Conservation (phyloP, 192 early-diverging fungal genomes). For the Haplosporangium gracile region DNA sequence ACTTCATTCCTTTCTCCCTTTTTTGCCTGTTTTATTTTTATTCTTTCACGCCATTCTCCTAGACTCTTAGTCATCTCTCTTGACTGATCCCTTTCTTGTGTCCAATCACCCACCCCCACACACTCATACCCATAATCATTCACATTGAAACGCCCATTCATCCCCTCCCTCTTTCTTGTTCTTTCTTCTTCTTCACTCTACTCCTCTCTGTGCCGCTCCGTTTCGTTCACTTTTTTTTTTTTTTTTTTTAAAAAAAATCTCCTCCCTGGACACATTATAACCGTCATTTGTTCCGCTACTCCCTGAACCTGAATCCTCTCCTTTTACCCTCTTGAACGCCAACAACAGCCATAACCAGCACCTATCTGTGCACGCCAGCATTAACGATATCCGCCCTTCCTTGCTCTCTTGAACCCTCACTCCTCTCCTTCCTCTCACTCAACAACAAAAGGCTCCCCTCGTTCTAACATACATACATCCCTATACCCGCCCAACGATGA, state of each 20-base stretch:
- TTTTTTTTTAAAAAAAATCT: too few relatives aligned
- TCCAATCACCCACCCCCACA: neutral
- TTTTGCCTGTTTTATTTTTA: neutral
- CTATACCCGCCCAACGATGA: neutral
- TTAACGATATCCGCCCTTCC: too few relatives aligned
- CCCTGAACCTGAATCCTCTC: neutral
- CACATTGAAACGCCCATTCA: neutral
- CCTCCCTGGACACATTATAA: neutral
- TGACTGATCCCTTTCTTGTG: neutral
- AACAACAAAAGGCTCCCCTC: neutral
- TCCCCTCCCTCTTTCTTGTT: neutral
- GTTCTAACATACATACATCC: neutral
- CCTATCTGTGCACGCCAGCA: too few relatives aligned
- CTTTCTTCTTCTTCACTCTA: neutral
- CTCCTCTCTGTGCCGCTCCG: neutral
- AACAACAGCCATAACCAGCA: too few relatives aligned
- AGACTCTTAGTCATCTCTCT: slow-evolving; percentile 7
- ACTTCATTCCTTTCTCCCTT: neutral
- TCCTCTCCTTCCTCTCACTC: neutral
- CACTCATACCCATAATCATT: neutral
- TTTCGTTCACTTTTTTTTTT: neutral
- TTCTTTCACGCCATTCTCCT: neutral
- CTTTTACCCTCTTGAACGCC: too few relatives aligned
- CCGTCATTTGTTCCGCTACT: neutral
- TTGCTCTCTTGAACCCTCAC: too few relatives aligned